Base-by-base conservation (phyloP, 75 land plant species). In the Sequoia sempervirens region DNA sequence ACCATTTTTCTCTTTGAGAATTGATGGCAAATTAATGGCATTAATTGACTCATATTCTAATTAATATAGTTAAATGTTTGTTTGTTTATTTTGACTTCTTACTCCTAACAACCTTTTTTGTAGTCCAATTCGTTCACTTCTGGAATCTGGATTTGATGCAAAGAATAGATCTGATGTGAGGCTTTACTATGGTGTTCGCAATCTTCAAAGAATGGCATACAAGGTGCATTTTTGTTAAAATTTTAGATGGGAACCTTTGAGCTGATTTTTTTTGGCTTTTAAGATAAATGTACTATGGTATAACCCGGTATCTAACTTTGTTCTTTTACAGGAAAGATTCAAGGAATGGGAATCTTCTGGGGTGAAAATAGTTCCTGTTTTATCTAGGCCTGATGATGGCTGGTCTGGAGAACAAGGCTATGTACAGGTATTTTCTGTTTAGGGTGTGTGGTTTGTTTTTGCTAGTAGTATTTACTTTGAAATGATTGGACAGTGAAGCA, bases 131-230 rank as follows among this genome's bases (percentile, higher is more conserved):
- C 93, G 99, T 45, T 90, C 99, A 12, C 97, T 98, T 34, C 83
- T 98, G 82, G 99, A 98, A 85, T 90, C 92, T 37, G 99, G 98
- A 43, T 92, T 98, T 68, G 86, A 91, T 83, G 95, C 94, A 36
- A 76, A 89, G 34, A 88, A 85, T 79, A 93, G 98, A 81, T 83
- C 91, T 38, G 95, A 98, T 88, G 99, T 98, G 70, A 95, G 96
- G 58, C 97, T 98, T 41, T 98, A 94, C 85, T 98, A 98, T 90
- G 99, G 99, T 23, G 99, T 94, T 58, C 87, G 95, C 72, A 98
- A 94, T 85, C 94, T 98, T 70, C 54, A 89, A 53, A 88, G 93
- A 85, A 98, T 98, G 99, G 96, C 99, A 54, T 98, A 98, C 85
- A 98, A 96, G 97, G 99, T 96, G 45, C 61, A 75, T 68, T 34